phyloP scores from a whole-genome alignment of 1,139 yeast species.

The Scheffersomyces cryptocercus region DNA sequence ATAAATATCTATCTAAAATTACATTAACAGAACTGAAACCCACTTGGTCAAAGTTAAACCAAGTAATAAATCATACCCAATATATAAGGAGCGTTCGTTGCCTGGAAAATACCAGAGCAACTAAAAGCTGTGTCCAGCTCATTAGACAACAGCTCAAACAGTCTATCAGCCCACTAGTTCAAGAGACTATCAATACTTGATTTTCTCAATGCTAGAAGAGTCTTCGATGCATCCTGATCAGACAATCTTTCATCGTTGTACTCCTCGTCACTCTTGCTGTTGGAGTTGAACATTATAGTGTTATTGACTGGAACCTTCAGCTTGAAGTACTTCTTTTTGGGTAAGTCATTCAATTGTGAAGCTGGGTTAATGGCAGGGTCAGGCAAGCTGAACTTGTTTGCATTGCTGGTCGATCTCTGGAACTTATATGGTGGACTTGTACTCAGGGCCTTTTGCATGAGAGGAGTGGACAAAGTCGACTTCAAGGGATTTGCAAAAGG shows the following conservation, averaged over 20 bases:
- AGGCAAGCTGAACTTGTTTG: constrained; percentile 32
- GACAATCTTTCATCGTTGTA: constrained; percentile 14
- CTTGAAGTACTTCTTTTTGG: constrained; percentile 29
- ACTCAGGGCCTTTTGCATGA: not conserved
- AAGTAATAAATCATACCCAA: no score
- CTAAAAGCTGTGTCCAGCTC: no score
- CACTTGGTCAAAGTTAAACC: not conserved
- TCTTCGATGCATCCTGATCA: constrained; percentile 42
- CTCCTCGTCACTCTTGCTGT: constrained; percentile 12
- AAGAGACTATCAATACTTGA: constrained; percentile 44
- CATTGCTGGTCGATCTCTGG: not conserved
- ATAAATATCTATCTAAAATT: not conserved
- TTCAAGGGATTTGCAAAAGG: constrained; percentile 26
- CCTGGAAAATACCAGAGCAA: no score
- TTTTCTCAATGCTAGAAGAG: constrained; percentile 45
- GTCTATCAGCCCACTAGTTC: constrained; percentile 22
- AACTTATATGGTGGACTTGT: not conserved
- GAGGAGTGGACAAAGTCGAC: constrained; percentile 11
- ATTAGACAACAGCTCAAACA: not conserved
- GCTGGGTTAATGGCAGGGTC: constrained; percentile 38
- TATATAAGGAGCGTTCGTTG: no score
- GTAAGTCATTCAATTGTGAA: constrained; percentile 15
- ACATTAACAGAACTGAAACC: constrained; percentile 4
- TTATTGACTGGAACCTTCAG: constrained; percentile 23
- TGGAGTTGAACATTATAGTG: constrained; percentile 13